Conservation (phyloP, 2,329 filamentous ascomycete species). For the Hypoxylon sp. region DNA sequence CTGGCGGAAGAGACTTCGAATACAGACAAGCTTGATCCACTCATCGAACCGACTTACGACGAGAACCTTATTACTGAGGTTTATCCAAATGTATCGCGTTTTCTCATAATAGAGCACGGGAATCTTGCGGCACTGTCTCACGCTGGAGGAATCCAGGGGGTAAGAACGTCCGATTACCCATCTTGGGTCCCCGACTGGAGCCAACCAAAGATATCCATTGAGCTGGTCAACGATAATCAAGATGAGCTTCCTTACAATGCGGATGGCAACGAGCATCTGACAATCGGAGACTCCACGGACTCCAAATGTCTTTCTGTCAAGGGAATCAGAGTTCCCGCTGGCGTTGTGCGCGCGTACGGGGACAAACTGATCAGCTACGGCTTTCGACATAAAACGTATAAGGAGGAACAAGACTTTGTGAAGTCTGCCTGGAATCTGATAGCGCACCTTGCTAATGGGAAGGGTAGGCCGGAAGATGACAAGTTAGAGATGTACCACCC, state of each 20-base stretch:
- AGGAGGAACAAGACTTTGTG: conserved; percentile 43
- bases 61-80: conserved; percentile 28
- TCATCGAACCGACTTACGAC: conserved; percentile 41
- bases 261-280: conserved; percentile 14
- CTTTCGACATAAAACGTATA: conserved; percentile 35
- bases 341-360: conserved; percentile 32
- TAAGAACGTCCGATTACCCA: conserved; percentile 29
- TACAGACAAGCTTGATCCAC: conserved; percentile 23
- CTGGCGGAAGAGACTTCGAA: conserved; percentile 39
- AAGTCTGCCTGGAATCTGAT: conserved; percentile 36
- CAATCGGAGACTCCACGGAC: conserved; percentile 26
- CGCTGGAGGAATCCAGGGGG: conserved; percentile 30
- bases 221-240: conserved; percentile 32
- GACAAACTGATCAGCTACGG: conserved; percentile 42
- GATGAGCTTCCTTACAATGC: conserved; percentile 29
- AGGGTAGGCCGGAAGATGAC: not conserved
- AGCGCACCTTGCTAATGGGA: conserved; percentile 16
- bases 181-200: conserved; percentile 44
- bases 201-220: conserved; percentile 33
- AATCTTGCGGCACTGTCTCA: conserved; percentile 36
- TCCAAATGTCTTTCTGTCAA: conserved; percentile 27
- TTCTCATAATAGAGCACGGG: conserved; percentile 39
- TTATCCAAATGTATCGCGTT: conserved; percentile 34
- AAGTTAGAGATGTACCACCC: conserved; percentile 17
- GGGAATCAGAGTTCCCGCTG: conserved; percentile 27